Conservation (phyloP, 345 rosid species). For the Conringia planisiliqua region DNA sequence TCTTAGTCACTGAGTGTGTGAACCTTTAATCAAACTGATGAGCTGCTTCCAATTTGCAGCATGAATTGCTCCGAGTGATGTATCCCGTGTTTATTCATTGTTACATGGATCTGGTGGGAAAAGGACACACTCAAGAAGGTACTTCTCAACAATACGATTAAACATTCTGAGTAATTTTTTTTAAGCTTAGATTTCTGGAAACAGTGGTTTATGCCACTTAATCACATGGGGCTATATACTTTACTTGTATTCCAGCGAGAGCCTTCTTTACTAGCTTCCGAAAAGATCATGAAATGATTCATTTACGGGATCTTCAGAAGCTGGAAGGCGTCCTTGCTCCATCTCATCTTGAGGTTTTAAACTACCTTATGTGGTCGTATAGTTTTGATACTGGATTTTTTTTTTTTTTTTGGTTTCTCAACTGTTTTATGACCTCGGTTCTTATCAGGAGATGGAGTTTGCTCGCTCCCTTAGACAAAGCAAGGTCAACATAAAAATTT, state of each 20-base stretch:
- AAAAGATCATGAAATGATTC: conserved; percentile 84
- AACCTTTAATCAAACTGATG: neutral
- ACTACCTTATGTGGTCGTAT: neutral
- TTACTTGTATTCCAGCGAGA: conserved; percentile 50
- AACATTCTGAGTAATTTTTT: neutral
- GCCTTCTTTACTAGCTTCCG: conserved; percentile 71
- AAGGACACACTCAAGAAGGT: conserved; percentile 85
- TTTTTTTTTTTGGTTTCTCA: neutral
- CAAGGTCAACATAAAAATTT: conserved; percentile 87
- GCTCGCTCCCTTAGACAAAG: conserved; percentile 83
- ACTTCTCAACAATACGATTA: neutral
- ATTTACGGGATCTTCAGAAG: conserved; percentile 86
- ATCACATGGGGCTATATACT: neutral
- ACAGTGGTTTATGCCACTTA: neutral
- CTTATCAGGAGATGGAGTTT: conserved; percentile 88
- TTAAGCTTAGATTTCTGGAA: neutral
- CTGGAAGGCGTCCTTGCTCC: conserved; percentile 92
- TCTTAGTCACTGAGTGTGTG: neutral
- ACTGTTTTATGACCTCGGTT: conserved; percentile 4
- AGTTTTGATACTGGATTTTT: neutral
- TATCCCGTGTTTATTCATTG: conserved; percentile 94
- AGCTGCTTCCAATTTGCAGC: conserved; percentile 51
- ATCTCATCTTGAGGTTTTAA: conserved; percentile 82
- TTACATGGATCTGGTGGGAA: conserved; percentile 87
- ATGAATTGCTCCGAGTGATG: conserved; percentile 91